Evolutionary conservation across 2,329 filamentous ascomycete genomes (phyloP).

Genomic region (Pestalotiopsis sp.): DNA sequence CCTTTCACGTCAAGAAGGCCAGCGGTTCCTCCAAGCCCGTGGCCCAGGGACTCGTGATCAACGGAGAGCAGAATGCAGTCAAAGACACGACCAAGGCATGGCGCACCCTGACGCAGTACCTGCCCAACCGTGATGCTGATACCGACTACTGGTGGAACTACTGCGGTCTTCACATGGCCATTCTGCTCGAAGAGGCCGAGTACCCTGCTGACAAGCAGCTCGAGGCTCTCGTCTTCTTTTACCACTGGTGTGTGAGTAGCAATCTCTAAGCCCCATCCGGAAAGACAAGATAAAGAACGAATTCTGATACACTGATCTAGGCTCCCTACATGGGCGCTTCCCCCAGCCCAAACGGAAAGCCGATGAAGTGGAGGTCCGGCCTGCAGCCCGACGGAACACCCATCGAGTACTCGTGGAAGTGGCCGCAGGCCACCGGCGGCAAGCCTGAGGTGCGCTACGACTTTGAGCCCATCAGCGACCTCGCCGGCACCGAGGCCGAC

Average conservation of each 20-base stretch:
- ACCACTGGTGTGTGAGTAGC: constrained; percentile 13
- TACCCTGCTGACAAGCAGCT: constrained; percentile 12
- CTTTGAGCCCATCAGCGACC: constrained; percentile 12
- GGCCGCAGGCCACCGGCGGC: not conserved
- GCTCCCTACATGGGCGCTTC: constrained; percentile 14
- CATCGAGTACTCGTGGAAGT: constrained; percentile 16
- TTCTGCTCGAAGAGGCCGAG: constrained; percentile 13
- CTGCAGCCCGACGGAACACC: constrained; percentile 12
- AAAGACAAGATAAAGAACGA: not conserved
- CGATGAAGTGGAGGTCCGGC: constrained; percentile 10
- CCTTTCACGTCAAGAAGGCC: not conserved
- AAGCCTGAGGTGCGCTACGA: constrained; percentile 11
- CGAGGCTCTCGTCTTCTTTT: constrained; percentile 13
- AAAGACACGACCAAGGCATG: not conserved
- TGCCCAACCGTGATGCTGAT: constrained; percentile 12
- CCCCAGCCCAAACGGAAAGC: constrained; percentile 2
- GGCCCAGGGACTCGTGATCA: not conserved
- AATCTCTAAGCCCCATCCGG: not conserved
- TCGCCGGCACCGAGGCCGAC: constrained; percentile 9
- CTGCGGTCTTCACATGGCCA: constrained; percentile 13
- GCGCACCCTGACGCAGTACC: constrained; percentile 12
- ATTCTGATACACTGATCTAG: not conserved
- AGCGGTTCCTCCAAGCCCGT: not conserved
- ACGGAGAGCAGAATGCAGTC: not conserved
- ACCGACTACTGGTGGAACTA: constrained; percentile 15